Base-by-base conservation (phyloP, 495 filamentous ascomycete species). In the Talaromyces liani region DNA sequence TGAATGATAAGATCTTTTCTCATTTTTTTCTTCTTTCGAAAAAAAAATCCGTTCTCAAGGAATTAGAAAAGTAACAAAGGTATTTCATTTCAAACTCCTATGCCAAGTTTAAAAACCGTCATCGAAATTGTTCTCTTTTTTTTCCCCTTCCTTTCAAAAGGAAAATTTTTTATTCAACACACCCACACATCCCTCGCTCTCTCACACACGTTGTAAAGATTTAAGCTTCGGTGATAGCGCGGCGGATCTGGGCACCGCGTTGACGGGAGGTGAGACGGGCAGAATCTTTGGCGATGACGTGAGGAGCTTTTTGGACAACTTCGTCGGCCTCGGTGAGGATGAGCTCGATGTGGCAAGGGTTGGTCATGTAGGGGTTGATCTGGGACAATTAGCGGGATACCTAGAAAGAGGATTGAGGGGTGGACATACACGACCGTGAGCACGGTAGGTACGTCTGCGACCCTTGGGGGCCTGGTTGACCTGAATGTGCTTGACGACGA, bases 351-450 rank as follows among this genome's bases (percentile, higher is more conserved):
- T 99, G 94, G 88, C 92, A 99, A 66, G 94, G 94, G 85, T 97
- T 95, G 63, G 91, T 96, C 95, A 98, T 97, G 86, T 97, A 97
- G 62, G 92, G 93, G 85, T 97, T 97, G 84, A 98, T 98, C 92
- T 97, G 73, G 63, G 10, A 0, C 20, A 7, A 60, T 51, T 36
- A 67, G 22, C 27, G 14, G 31, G 22, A 24, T 24, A 24, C 2
- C 22, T 24, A 24, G 22, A 24, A 24, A 24, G 22, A 24, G 27
- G 27, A 27, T 27, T 25, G 49, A 53, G 51, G 18, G 49, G 22
- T 5, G 2, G 60, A 89, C 94, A 72, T 96, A 98, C 94, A 85
- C 93, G 90, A 86, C 94, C 94, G 84, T 99, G 94, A 65, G 95
- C 95, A 86, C 94, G 92, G 87, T 98, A 99, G 72, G 94, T 99